phyloP scores from a whole-genome alignment of 1,139 yeast genomes.

The Candida labiduridarum region DNA sequence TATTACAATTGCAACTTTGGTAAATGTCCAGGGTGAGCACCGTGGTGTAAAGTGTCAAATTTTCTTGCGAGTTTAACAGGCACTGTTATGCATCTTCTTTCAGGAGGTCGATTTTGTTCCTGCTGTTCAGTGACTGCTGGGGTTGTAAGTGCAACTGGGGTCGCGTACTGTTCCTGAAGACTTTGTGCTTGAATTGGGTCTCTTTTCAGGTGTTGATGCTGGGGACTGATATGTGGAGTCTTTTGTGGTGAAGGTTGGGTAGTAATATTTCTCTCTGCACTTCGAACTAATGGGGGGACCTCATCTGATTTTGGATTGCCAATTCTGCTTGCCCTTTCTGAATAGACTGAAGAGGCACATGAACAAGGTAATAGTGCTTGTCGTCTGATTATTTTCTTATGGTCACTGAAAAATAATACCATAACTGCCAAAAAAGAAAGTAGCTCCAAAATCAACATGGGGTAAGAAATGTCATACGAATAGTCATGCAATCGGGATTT shows the following conservation, averaged over 20 bases:
- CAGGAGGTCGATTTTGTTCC: not conserved
- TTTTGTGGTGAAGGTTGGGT: not conserved
- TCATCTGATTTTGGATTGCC: conserved; percentile 4
- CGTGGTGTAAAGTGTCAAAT: not conserved
- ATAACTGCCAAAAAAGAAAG: conserved; percentile 9
- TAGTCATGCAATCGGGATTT: conserved; percentile 1
- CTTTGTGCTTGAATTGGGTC: not conserved
- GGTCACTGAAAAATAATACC: conserved; percentile 10
- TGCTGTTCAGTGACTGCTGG: not conserved
- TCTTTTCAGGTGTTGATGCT: not conserved
- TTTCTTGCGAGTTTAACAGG: conserved; percentile 6
- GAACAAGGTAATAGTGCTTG: conserved; percentile 2
- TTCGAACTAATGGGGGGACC: not conserved
- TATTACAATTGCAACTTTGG: conserved; percentile 3
- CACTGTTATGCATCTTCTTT: conserved; percentile 10
- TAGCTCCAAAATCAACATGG: conserved; percentile 13
- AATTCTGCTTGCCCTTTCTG: conserved; percentile 7
- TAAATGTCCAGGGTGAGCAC: conserved; percentile 2
- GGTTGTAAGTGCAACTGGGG: conserved; percentile 4
- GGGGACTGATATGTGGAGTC: not conserved
- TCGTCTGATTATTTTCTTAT: conserved; percentile 9
- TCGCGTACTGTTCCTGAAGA: conserved; percentile 5
- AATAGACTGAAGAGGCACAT: conserved; percentile 13
- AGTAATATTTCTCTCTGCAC: not conserved
- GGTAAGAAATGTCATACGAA: conserved; percentile 3